Evolutionary conservation across 495 filamentous ascomycete genomes (phyloP), one percentile per base, ranked within the genome.

Genomic region (Venustampulla echinocandica): DNA sequence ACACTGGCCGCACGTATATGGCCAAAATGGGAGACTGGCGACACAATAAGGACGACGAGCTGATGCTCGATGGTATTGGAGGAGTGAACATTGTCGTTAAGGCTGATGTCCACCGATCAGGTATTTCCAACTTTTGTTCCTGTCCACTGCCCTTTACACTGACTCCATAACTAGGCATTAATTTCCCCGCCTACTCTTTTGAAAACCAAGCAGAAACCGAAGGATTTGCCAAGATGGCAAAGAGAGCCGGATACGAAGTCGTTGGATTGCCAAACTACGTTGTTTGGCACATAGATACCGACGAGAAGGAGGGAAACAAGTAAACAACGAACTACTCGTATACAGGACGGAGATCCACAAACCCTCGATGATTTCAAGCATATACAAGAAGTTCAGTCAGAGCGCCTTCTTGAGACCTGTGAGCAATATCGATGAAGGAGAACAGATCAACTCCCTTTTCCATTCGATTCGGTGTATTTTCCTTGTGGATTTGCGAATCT

Each of bases 121-220:
- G 87, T 92, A 74, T 49, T 70, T 66, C 9, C 4, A 19, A 4
- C 18, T 20, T 27, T 15, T 19, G 28, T 10, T 28, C 7, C 24
- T 11, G 13, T 42, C 13, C 4, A 32, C 56, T 58, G 40, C 57
- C 27, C 24, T 20, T 10, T 13, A 6, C 1, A 3, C 35, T 36
- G 38, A 49, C 42, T 21, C 6, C 9, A 4, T 13, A n/a, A 7
- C 13, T 46, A 90, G 90, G 90, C 32, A 87, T 98, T 68, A 98
- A 98, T 66, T 98, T 98, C 69, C 92, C 92, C 14, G 79, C 83
- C 61, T 98, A 98, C 61, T 77, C 92, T 13, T 98, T 98, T 64
- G 93, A 98, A 67, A 97, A 98, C 65, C 92, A 98, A 69, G 92
- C 92, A 51, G 92, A 98, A 66, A 98, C 92, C 4, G 92, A 98